Evolutionary conservation across 305 asterid species (phyloP).

Genomic region (Solanum aculeatissimum): DNA sequence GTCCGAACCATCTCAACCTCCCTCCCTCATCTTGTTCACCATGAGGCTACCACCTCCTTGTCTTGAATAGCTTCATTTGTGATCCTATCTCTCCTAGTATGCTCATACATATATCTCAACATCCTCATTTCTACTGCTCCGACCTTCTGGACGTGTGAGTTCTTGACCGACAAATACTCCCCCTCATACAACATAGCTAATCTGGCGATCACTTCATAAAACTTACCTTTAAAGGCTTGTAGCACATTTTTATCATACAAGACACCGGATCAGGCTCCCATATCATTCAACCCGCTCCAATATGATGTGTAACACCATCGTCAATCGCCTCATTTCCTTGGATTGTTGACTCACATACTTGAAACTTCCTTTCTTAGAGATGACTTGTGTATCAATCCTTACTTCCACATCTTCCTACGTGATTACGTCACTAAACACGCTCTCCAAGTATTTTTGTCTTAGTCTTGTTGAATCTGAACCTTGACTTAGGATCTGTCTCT

Average conservation of each 20-base stretch:
- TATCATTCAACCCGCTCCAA: background rate
- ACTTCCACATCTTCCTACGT: background rate
- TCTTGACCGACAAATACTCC: background rate
- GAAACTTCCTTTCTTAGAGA: background rate
- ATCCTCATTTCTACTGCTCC: background rate
- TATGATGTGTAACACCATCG: background rate
- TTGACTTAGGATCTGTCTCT: background rate
- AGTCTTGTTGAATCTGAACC: background rate
- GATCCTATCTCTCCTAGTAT: background rate
- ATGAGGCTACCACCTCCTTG: background rate
- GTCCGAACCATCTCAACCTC: background rate
- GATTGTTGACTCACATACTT: background rate
- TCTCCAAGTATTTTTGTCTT: background rate
- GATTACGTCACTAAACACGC: background rate
- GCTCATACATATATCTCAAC: background rate
- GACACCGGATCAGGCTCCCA: background rate
- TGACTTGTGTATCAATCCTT: background rate
- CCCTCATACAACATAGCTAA: background rate
- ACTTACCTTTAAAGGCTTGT: background rate
- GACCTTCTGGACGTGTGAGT: background rate
- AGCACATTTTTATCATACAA: background rate
- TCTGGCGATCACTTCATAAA: background rate
- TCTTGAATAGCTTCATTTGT: background rate
- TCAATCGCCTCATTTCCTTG: background rate
- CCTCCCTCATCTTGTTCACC: background rate